Percentiles rank a stretch among this genome's conserved stretches.
Conservation (phyloP, 2,329 filamentous ascomycete genomes). For the Aurifilum marmelostoma region DNA sequence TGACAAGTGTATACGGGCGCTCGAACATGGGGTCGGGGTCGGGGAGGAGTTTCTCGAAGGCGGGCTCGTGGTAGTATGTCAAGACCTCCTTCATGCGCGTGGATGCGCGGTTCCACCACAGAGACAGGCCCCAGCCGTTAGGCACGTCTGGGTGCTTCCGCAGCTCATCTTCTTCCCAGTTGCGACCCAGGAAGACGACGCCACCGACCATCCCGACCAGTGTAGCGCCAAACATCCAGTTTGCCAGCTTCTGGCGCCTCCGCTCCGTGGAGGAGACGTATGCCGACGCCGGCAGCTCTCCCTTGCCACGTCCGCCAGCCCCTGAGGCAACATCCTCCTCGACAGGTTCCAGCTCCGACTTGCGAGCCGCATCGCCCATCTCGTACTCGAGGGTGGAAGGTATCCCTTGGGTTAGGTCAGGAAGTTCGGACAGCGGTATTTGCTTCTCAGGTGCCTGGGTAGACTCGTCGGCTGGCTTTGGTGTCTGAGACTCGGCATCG, state of each 20-base stretch:
- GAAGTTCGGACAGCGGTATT: slow-evolving; percentile 69
- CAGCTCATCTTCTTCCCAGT: slow-evolving; percentile 84
- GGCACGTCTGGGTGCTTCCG: slow-evolving; percentile 70
- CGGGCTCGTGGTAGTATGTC: slow-evolving; percentile 93
- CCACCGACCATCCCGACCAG: slow-evolving; percentile 59
- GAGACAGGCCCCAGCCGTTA: slow-evolving; percentile 73
- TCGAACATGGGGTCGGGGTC: slow-evolving; percentile 78
- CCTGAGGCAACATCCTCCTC: slow-evolving; percentile 42
- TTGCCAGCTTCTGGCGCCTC: slow-evolving; percentile 75
- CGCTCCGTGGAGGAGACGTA: slow-evolving; percentile 92
- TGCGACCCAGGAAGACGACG: slow-evolving; percentile 77
- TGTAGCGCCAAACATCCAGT: slow-evolving; percentile 70
- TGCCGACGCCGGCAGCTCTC: slow-evolving; percentile 73
- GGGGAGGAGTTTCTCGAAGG: slow-evolving; percentile 90
- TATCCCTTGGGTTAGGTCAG: slow-evolving; percentile 92
- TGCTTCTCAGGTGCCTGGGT: slow-evolving; percentile 45
- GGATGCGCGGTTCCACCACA: slow-evolving; percentile 81
- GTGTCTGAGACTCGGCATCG: too few relatives aligned
- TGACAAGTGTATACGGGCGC: slow-evolving; percentile 87
- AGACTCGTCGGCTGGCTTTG: slow-evolving; percentile 18
- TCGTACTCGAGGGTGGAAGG: slow-evolving; percentile 88
- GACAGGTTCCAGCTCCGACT: slow-evolving; percentile 41
- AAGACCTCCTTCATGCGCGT: slow-evolving; percentile 76
- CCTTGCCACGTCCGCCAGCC: slow-evolving; percentile 56
- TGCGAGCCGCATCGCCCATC: slow-evolving; percentile 52